Evolutionary conservation across 2,329 filamentous ascomycete genomes (phyloP), one percentile per base, ranked within the genome.

Genomic region (Pseudofabraea citricarpa): DNA sequence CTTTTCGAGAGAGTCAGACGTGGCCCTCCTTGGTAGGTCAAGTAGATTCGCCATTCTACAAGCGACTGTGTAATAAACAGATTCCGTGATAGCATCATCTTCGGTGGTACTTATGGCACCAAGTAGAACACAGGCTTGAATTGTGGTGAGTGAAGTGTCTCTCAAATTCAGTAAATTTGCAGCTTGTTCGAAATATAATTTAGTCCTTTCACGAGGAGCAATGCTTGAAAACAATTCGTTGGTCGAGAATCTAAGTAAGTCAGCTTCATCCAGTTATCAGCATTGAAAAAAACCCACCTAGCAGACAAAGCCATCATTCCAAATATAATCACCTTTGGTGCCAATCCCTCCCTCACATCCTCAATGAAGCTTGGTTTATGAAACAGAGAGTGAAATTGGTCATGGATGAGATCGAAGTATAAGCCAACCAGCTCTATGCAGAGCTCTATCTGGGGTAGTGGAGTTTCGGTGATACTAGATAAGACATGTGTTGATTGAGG

Each of bases 371-470:
- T 50, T n/a, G 49, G 48, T 18, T 48, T 40, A 31, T 56, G 53
- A n/a, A 56, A 56, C 13, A 56, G 24, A 10, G 45, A 47, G 38
- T 56, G 53, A 18, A 54, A 54, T 29, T 54, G 50, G 27, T 54
- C 52, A 37, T 56, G 53, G 10, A 54, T 50, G 23, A 49, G 45
- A 33, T 54, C 51, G 40, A 56, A 56, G 41, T 56, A 56, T 7
- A 52, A 37, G 15, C 50, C 44, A 6, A 53, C 45, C 10, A 56
- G 41, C 39, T 54, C 52, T 8, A 48, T 16, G 15, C 48, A 46
- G 20, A 53, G 21, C 15, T 24, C 19, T 27, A 19, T 38, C 33
- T 33, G 16, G 18, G 18, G 33, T 24, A 43, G 24, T 20, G 29
- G 33, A 31, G 12, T n/a, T n/a, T n/a, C n/a, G n/a, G n/a, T n/a